phyloP scores from a whole-genome alignment of 2,329 filamentous ascomycete species.

The Trichophyton rubrum region DNA sequence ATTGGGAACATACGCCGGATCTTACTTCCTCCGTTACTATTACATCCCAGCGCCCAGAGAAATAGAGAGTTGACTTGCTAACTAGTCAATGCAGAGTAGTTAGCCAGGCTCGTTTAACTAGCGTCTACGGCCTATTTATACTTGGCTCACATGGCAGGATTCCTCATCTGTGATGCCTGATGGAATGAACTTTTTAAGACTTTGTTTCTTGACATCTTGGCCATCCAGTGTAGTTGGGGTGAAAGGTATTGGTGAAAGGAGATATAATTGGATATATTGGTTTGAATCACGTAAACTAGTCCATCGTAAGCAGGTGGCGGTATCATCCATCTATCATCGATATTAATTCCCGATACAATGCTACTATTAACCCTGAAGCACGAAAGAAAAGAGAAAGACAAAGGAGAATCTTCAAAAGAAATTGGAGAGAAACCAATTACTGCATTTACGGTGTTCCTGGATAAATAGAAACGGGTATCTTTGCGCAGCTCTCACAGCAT shows the following conservation, averaged over 20 bases:
- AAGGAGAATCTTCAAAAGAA: neutral
- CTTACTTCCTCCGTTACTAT: neutral
- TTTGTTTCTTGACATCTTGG: neutral
- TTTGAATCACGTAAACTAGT: neutral
- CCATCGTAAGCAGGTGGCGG: neutral
- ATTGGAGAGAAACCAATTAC: neutral
- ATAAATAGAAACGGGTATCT: neutral
- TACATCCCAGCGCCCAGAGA: neutral
- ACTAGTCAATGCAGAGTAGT: neutral
- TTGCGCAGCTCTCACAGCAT: neutral
- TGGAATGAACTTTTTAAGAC: neutral
- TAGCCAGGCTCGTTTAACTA: neutral
- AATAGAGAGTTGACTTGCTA: neutral
- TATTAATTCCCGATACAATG: neutral
- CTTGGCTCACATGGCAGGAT: neutral
- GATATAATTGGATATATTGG: neutral
- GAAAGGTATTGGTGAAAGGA: neutral
- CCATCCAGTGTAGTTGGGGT: neutral
- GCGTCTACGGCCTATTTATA: neutral
- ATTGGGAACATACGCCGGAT: neutral
- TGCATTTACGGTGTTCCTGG: neutral
- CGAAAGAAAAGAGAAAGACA: neutral
- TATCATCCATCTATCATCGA: neutral
- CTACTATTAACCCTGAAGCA: neutral
- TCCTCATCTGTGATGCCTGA: neutral